phyloP scores from a whole-genome alignment of 371 early-diverging fungal species.

The Caulochytrium protostelioides region DNA sequence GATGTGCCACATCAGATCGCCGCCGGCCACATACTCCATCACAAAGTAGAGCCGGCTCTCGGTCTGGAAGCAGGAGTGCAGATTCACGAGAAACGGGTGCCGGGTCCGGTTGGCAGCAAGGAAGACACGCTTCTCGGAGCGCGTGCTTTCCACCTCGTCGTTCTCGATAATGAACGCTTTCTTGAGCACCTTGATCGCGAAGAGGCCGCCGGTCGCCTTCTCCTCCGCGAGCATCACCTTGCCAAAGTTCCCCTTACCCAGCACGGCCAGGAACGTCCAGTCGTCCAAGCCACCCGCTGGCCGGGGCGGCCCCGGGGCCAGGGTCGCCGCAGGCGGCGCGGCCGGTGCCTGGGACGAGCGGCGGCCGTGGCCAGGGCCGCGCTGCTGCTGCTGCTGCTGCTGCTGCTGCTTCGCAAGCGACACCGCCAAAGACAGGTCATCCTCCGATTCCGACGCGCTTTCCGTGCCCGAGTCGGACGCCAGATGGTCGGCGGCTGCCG shows the following conservation, averaged over 20 bases:
- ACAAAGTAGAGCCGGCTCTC: slow-evolving; percentile 85
- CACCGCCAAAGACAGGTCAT: no score
- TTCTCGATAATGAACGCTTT: slow-evolving; percentile 81
- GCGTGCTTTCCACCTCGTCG: slow-evolving; percentile 75
- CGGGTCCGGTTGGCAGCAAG: slow-evolving; percentile 59
- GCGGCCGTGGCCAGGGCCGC: not conserved
- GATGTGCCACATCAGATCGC: slow-evolving; percentile 96
- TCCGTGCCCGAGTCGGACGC: not conserved
- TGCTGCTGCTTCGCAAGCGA: slow-evolving; percentile 9
- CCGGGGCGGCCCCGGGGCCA: not conserved
- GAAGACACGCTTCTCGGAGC: slow-evolving; percentile 83
- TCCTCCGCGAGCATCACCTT: slow-evolving; percentile 94
- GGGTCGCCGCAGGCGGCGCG: slow-evolving; percentile 4
- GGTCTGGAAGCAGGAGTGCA: slow-evolving; percentile 90
- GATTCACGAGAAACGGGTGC: slow-evolving; percentile 89
- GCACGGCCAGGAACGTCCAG: slow-evolving; percentile 72
- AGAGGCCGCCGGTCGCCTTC: slow-evolving; percentile 43
- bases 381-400: slow-evolving; percentile 4
- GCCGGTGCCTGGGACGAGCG: not conserved
- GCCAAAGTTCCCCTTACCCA: slow-evolving; percentile 95
- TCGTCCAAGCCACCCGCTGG: slow-evolving; percentile 29
- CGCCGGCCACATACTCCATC: slow-evolving; percentile 97
- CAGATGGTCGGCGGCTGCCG: not conserved
- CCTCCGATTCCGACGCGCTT: not conserved
- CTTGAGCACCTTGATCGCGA: slow-evolving; percentile 94